Percentiles rank a stretch among this genome's conserved stretches.
These are phyloP conservation scores for Trichocladium antarcticum DNA, from an alignment of 495 filamentous ascomycete genomes.

Conservation along the genomic window DNA sequence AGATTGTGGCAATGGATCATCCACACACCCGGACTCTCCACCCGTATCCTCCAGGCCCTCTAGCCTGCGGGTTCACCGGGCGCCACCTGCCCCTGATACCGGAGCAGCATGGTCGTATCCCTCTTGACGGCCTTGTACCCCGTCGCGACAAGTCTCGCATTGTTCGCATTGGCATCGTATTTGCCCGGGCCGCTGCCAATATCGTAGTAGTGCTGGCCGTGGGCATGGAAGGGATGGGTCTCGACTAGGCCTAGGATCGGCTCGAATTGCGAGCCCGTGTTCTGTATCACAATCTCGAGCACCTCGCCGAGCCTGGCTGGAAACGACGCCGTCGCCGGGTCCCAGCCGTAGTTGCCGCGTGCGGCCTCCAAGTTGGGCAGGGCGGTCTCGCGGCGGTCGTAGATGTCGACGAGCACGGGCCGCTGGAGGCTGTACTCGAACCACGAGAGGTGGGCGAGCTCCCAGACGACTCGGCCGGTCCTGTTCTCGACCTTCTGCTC, in stretches of 20 bases:
- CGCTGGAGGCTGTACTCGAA: conserved; percentile 28
- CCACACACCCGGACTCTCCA: conserved; percentile 47
- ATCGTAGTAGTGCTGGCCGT: conserved; percentile 49
- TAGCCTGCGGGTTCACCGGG: conserved; percentile 40
- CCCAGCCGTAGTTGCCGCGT: conserved; percentile 40
- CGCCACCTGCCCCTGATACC: conserved; percentile 29
- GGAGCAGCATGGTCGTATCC: conserved; percentile 47
- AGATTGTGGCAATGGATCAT: conserved; percentile 53
- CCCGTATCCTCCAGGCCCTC: conserved; percentile 47
- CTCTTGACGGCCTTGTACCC: conserved; percentile 35
- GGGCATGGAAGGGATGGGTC: conserved; percentile 50
- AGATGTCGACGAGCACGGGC: conserved; percentile 49
- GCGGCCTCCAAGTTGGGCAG: conserved; percentile 36
- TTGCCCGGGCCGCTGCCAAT: conserved; percentile 46
- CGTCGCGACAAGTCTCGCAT: conserved; percentile 30
- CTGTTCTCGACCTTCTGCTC: conserved; percentile 20
- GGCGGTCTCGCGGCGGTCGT: conserved; percentile 32
- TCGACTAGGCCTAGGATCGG: conserved; percentile 37
- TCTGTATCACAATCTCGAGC: conserved; percentile 50
- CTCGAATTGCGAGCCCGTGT: conserved; percentile 30
- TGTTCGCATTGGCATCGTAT: conserved; percentile 44
- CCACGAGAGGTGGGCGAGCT: conserved; percentile 34
- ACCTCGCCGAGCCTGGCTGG: conserved; percentile 48
- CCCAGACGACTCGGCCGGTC: conserved; percentile 15
- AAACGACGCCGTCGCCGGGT: conserved; percentile 40